Evolutionary conservation across 192 early-diverging fungal species (phyloP), one percentile per base, ranked within the genome.

Genomic region (Geranomyces michiganensis): DNA sequence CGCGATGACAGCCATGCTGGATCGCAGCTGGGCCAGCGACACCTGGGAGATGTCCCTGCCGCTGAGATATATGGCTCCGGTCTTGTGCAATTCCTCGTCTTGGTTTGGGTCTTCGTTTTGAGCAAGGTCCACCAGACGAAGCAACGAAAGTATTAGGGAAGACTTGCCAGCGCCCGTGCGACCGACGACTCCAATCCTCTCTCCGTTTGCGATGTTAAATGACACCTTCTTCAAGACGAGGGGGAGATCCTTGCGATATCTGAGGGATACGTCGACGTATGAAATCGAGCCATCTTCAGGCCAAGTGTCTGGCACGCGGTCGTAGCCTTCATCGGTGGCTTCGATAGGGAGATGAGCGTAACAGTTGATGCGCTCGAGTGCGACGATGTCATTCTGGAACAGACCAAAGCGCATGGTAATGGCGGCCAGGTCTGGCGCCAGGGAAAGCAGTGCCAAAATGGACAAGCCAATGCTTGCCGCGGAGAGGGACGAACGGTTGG

Each of bases 181-280:
- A 4, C 82, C 82, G 15, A 86, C 82, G 53, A 88, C 76, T 41
- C 86, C 86, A 58, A 88, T 71, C 62, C 82, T 85, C 60, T 86
- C 79, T 22, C 87, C 85, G 31, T 90, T 85, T 0, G 70, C 71
- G 31, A 93, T 87, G 4, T 73, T 47, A 55, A 97, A 87, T 8
- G 88, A 85, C 6, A 99, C 63, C 60, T 85, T 76, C 24, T 89
- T 84, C 13, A 99, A 81, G 19, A 94, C 88, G 2, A 89, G 74
- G 19, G 36, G 27, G 24, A 77, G 74, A 46, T 86, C 83, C 36
- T 56, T 44, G 0, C 56, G 21, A 64, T 92, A 92, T 22, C 82
- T 72, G 8, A 92, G 65, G 14, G 75, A 67, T 4, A 90, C 75
- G 60, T 87, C 62, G 55, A 82, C 82, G 72, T 92, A 88, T 47